These are phyloP conservation scores for Mitragyna speciosa DNA, from an alignment of 257 asterid species.

Conservation along the genomic window DNA sequence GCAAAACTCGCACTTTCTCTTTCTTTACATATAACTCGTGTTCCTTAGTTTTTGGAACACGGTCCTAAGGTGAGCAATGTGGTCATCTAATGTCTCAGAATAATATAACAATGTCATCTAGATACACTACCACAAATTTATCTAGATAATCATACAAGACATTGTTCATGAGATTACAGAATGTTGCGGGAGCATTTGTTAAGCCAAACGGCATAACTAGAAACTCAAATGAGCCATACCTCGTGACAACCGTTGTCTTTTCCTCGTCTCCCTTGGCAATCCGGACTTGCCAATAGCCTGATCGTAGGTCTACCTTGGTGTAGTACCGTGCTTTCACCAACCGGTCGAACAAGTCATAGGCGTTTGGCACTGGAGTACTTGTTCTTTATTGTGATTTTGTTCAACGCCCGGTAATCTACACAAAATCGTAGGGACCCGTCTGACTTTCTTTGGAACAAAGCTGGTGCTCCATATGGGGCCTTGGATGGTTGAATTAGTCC, in stretches of 20 bases:
- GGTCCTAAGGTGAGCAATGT: background rate
- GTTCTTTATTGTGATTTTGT: background rate
- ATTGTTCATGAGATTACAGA: background rate
- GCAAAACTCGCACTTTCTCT: background rate
- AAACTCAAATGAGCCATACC: background rate
- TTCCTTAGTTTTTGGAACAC: background rate
- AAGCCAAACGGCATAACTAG: background rate
- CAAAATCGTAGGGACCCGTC: background rate
- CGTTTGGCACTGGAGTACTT: background rate
- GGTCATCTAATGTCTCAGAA: background rate
- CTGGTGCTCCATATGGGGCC: background rate
- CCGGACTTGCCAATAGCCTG: background rate
- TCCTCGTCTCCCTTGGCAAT: background rate
- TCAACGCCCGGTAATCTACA: background rate
- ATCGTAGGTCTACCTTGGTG: background rate
- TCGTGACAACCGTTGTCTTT: background rate
- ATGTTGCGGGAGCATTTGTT: background rate
- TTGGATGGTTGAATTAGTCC: background rate
- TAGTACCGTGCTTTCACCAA: background rate
- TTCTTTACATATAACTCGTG: background rate
- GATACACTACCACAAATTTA: background rate
- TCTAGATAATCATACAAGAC: background rate
- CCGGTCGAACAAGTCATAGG: background rate
- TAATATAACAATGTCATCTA: background rate
- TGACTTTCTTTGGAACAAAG: background rate